These are phyloP conservation scores for Brettanomyces custersianus DNA, from an alignment of 805 yeast species.

Conservation along the genomic window DNA sequence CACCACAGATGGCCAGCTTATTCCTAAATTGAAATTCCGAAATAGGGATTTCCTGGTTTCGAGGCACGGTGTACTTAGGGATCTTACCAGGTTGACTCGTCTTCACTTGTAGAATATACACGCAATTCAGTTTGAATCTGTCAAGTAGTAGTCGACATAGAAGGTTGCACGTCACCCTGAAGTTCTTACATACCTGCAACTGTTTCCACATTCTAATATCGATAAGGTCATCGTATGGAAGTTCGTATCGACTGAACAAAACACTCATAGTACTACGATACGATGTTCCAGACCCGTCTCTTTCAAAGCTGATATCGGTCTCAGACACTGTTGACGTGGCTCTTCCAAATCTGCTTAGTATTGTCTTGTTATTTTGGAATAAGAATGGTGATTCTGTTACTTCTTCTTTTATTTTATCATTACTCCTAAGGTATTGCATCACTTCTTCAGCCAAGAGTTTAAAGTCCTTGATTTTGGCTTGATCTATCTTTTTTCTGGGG, in stretches of 20 bases:
- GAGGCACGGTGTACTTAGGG: conserved; percentile 21
- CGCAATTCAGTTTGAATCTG: conserved; percentile 31
- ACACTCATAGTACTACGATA: conserved; percentile 42
- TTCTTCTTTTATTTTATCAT: neutral
- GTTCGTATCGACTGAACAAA: conserved; percentile 28
- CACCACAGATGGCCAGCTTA: conserved; percentile 28
- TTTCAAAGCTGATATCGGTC: conserved; percentile 41
- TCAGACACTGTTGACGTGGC: conserved; percentile 37
- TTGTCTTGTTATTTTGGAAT: neutral
- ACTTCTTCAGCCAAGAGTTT: conserved; percentile 32
- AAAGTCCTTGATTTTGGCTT: conserved; percentile 27
- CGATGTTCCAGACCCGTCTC: conserved; percentile 59
- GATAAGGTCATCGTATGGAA: conserved; percentile 18
- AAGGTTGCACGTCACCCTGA: conserved; percentile 34
- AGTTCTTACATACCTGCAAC: conserved; percentile 28
- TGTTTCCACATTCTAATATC: conserved; percentile 29
- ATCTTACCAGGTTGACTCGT: conserved; percentile 38
- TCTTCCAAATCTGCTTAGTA: conserved; percentile 37
- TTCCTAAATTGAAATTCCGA: conserved; percentile 33
- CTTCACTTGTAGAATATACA: conserved; percentile 42
- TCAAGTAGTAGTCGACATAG: conserved; percentile 30
- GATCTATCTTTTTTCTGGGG: conserved; percentile 30
- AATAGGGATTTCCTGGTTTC: conserved; percentile 33
- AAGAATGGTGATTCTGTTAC: neutral
- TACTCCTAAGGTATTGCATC: conserved; percentile 27